Base-by-base conservation (phyloP, 1,284 basidiomycete genomes). In the Neonothopanus nambi region DNA sequence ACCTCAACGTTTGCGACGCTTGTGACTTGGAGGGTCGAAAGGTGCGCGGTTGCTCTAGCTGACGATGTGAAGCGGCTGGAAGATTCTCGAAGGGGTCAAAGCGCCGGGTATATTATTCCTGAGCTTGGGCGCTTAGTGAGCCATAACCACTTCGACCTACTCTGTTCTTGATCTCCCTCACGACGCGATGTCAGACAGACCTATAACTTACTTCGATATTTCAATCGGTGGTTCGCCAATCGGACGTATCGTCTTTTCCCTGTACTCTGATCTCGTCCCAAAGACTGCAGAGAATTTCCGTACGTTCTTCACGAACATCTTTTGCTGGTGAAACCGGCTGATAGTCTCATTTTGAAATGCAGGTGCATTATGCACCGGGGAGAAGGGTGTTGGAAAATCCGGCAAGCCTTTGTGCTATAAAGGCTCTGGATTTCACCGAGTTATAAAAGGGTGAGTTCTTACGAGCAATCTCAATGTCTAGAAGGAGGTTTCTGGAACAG, bases 211-310 rank as follows among this genome's bases (percentile, higher is more conserved):
- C 75, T 95, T 95, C 70, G 93, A 95, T 67, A 83, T 95, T 67
- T 77, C 80, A 24, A 89, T 95, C 69, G 91, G 86, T 58, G 85
- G 75, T 50, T 78, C 79, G 58, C 76, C 83, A 26, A 74, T 80
- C 18, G 89, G 89, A 48, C 80, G 89, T 46, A 74, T 94, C 69
- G 71, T 84, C 42, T 91, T 93, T 74, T 82, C 84, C 62, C 80
- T 95, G 23, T 95, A 86, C 71, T 74, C 65, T 30, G 89, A 93
- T 70, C 80, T 90, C 26, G 90, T 93, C 33, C 92, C 92, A 12
- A 91, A 86, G 76, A 96, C 94, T 11, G 88, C 90, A 45, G 91
- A 91, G 71, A 97, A 96, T 78, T 97, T 97, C 76, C 89, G 92
- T 84, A 63, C 55, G 84, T 69, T n/a, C 15, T 33, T 35, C 9